Base-by-base conservation (phyloP, 345 rosid genomes). In the Cardamine occulta region DNA sequence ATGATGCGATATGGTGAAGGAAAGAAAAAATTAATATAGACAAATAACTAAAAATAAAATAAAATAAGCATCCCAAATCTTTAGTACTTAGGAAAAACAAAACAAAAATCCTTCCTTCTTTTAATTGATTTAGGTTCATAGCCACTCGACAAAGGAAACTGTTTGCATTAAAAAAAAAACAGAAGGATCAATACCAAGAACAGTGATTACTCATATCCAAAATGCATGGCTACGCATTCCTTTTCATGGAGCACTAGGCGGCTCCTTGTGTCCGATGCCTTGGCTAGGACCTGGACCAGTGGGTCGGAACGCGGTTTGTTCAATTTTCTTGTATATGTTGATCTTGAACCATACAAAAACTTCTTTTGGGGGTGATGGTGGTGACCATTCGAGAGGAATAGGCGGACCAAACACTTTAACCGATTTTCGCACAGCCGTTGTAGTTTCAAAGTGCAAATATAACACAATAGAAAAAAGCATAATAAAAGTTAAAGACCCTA, bases 281-380 rank as follows among this genome's bases (percentile, higher is more conserved):
- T 70, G 80, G 70, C 80, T 77, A 39, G 75, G 80, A 71, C 80
- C 80, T 15, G 34, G 73, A 65, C 19, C 57, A 7, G 81, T 77
- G 32, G 81, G 81, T 56, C 81, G 44, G 55, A 71, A 77, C 0
- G 77, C 77, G 14, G 70, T 58, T 72, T 77, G 73, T 59, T 77
- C 81, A 26, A 77, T 71, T 23, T 77, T 77, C 54, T 77, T 77
- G 68, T 65, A 77, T 24, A 54, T n/a, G 44, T 77, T 77, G 21
- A 77, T 77, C 48, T 62, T 63, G 70, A 40, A 76, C 80, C 31
- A 7, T 44, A 17, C 71, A 63, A 55, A 13, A 19, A 45, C 75
- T 24, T 69, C 75, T 19, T 53, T 42, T 17, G 65, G 34, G 0
- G 75, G 75, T 55, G 75, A 8, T 34, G 80, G 65, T 63, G 80